Conservation (phyloP, 257 asterid genomes). For the Oldenlandia corymbosa region DNA sequence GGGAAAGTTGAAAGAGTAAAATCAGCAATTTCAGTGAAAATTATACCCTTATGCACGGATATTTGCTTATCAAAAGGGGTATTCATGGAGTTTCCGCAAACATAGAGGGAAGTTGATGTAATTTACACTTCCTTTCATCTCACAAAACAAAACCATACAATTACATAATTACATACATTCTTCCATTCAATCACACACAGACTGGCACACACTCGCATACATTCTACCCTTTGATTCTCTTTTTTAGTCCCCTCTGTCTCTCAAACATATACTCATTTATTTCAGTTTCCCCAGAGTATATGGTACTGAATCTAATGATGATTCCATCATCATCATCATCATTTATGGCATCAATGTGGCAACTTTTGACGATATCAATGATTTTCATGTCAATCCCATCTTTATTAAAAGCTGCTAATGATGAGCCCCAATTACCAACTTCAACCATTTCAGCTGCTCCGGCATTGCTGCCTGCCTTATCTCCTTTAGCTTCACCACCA, state of each 20-base stretch:
- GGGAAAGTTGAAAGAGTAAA: no score
- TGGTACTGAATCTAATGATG: constrained; percentile 15
- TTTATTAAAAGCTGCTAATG: constrained; percentile 13
- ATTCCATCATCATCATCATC: no score
- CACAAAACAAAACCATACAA: neutral
- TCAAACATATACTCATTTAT: neutral
- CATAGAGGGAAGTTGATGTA: no score
- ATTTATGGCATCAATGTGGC: constrained; percentile 42
- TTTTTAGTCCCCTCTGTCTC: neutral
- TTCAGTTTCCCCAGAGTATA: constrained; percentile 14
- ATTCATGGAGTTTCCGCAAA: no score
- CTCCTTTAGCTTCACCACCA: constrained; percentile 54
- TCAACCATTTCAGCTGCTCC: constrained; percentile 90
- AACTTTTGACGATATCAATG: constrained; percentile 20
- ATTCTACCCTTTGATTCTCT: neutral
- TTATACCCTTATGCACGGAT: no score
- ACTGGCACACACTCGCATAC: neutral
- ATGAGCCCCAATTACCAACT: constrained; percentile 28
- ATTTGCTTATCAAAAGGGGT: no score
- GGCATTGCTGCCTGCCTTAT: constrained; percentile 52
- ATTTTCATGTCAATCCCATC: constrained; percentile 26
- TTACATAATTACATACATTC: neutral
- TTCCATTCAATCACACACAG: neutral
- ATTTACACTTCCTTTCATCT: constrained; percentile 4
- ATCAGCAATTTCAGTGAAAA: no score